Base-by-base conservation (phyloP, 2,329 filamentous ascomycete genomes). In the Endoconidiophora polonica region DNA sequence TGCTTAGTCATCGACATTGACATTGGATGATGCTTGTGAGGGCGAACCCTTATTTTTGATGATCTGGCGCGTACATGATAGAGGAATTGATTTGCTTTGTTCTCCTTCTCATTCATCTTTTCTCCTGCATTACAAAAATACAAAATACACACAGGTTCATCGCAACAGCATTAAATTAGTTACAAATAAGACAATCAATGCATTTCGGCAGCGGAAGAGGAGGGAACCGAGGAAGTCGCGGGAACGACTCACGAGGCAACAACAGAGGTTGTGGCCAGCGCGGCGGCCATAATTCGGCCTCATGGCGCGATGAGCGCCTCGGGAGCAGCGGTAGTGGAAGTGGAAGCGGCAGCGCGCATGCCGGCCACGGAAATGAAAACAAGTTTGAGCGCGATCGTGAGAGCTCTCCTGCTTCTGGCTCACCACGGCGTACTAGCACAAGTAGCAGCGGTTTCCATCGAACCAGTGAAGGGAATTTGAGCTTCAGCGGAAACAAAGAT, bases 321-420 rank as follows among this genome's bases (percentile, higher is more conserved):
- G 40, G 29, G 9, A 49, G 47, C 40, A 49, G 47, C 29, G 39
- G 47, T 14, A 48, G 37, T 7, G 43, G 43, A 9, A 42, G 16
- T 22, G 44, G 44, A 6, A 45, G 44, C 44, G 40, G 29, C 42
- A 44, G 12, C 22, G 42, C 29, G 29, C 29, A 33, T 33, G 4
- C 29, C 18, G 23, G 41, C 16, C 33, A 33, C 24, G 20, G 18
- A 5, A 22, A 41, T 36, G 23, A 37, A 4, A n/a, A 42, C 2
- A 37, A 38, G 7, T 49, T 39, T 23, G 42, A 42, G n/a, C 46
- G 46, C 9, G 50, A 52, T 36, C 40, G 50, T n/a, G 50, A 52
- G n/a, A 40, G 24, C 6, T 49, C 50, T 5, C 42, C 50, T 9
- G 43, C 42, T 14, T 37, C 22, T 23, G 20, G 26, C 12, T 42